phyloP scores from a whole-genome alignment of 306 rosid genomes.

The Quercus bicolor region DNA sequence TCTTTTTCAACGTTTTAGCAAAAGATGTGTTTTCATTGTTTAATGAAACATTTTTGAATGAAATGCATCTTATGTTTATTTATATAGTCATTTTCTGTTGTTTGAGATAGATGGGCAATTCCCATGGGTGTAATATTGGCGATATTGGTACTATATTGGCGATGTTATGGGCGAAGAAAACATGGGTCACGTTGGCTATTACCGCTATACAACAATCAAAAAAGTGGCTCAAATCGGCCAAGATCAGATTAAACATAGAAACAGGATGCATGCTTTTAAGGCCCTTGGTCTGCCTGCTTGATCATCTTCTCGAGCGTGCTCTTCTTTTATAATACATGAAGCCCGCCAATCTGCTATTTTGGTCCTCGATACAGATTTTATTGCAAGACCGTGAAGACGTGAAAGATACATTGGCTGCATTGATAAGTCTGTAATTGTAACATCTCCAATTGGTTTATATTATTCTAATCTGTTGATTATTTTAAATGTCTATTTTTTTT shows the following conservation, averaged over 20 bases:
- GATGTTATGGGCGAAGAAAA: conserved; percentile 78
- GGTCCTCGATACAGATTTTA: conserved; percentile 1
- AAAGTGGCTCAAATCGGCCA: conserved; percentile 54
- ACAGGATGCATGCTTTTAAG: conserved; percentile 5
- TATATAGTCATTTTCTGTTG: conserved; percentile 7
- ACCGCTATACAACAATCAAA: conserved; percentile 63
- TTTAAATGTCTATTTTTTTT: conserved; percentile 14
- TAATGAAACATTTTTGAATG: background rate
- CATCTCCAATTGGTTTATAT: conserved; percentile 6
- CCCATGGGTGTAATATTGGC: conserved; percentile 54
- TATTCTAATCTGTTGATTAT: conserved; percentile 10
- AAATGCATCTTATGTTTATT: background rate
- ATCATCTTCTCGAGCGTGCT: conserved; percentile 30
- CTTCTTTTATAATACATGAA: conserved; percentile 8
- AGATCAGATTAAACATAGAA: conserved; percentile 54
- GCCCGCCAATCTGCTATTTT: conserved; percentile 2
- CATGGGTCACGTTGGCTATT: conserved; percentile 64
- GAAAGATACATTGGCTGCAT: conserved; percentile 12
- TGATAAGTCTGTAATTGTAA: conserved; percentile 8
- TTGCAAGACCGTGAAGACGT: conserved; percentile 9
- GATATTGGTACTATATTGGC: conserved; percentile 68
- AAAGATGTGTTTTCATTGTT: background rate
- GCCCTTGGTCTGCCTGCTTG: conserved; percentile 17
- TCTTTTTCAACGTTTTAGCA: background rate
- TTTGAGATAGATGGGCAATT: conserved; percentile 90